A percentile compares a stretch with the other conserved stretches of the same genome.
Conservation (phyloP, 768 basidiomycete genomes). For the Tulasnella sp. region DNA sequence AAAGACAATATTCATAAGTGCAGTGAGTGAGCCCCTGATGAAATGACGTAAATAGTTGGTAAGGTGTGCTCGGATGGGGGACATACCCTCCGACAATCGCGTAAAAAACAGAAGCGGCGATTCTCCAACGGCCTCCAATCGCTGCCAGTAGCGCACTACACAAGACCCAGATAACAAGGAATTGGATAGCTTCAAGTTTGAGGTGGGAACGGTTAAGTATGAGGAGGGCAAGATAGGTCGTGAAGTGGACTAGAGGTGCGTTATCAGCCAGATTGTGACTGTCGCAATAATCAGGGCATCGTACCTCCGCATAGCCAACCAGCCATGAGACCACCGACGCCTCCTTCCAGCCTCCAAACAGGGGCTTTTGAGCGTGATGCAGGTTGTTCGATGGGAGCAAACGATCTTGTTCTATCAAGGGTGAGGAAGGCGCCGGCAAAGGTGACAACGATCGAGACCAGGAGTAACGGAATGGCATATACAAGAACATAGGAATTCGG, state of each 20-base stretch:
- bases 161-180: slow-evolving; percentile 49
- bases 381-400: slow-evolving; percentile 29
- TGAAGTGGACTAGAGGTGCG: slow-evolving; percentile 37
- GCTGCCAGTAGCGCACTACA: slow-evolving; percentile 36
- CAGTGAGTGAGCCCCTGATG: too few relatives aligned
- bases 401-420: slow-evolving; percentile 54
- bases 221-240: slow-evolving; percentile 48
- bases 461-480: slow-evolving; percentile 49
- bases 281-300: slow-evolving; percentile 21
- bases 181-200: slow-evolving; percentile 37
- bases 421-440: slow-evolving; percentile 63
- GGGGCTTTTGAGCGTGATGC: slow-evolving; percentile 23
- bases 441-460: slow-evolving; percentile 42
- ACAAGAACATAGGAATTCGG: slow-evolving; percentile 36
- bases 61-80: too few relatives aligned
- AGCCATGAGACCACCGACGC: slow-evolving; percentile 45
- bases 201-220: slow-evolving; percentile 41
- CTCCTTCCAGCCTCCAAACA: slow-evolving; percentile 41
- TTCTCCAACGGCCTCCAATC: slow-evolving; percentile 44
- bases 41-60: too few relatives aligned
- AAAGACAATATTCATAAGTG: too few relatives aligned
- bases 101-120: slow-evolving; percentile 36
- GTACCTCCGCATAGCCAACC: slow-evolving; percentile 51
- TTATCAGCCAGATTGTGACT: slow-evolving; percentile 14
- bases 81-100: slow-evolving; percentile 49